Evolutionary conservation across 1,284 basidiomycete species (phyloP).

Genomic region (Cryptococcus amylolentus): DNA sequence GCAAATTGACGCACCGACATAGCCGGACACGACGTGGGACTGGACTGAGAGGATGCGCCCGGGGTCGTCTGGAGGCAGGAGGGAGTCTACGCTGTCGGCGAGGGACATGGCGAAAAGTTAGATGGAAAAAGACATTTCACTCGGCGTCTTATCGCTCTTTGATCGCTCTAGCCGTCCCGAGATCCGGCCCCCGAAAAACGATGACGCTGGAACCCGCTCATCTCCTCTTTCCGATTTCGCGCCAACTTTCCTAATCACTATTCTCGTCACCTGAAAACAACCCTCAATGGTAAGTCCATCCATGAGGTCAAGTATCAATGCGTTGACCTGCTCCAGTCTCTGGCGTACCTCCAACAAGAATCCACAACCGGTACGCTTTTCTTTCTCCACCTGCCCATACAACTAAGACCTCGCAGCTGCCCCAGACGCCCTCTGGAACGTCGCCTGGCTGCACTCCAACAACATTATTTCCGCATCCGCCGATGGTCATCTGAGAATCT

Average conservation of each 20-base stretch:
- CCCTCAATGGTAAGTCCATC: no score
- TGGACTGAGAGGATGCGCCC: slow-evolving; percentile 63
- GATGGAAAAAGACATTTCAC: no score
- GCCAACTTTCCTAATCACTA: no score
- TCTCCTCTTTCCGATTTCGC: no score
- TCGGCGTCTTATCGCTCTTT: background rate
- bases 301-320: background rate
- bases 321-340: slow-evolving; percentile 21
- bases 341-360: slow-evolving; percentile 42
- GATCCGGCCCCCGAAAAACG: background rate
- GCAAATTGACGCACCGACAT: slow-evolving; percentile 69
- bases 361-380: slow-evolving; percentile 28
- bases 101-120: no score
- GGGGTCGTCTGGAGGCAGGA: slow-evolving; percentile 14
- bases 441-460: slow-evolving; percentile 32
- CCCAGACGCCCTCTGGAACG: slow-evolving; percentile 40
- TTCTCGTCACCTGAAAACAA: no score
- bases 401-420: slow-evolving; percentile 19
- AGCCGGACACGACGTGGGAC: slow-evolving; percentile 90
- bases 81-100: no score
- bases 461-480: slow-evolving; percentile 36
- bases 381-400: background rate
- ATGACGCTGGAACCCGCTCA: no score
- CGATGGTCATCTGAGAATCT: slow-evolving; percentile 42
- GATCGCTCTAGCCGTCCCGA: background rate